Evolutionary conservation across 163 green algal genomes (phyloP), one percentile per base, ranked within the genome.

Genomic region (Picocystis sp.): DNA sequence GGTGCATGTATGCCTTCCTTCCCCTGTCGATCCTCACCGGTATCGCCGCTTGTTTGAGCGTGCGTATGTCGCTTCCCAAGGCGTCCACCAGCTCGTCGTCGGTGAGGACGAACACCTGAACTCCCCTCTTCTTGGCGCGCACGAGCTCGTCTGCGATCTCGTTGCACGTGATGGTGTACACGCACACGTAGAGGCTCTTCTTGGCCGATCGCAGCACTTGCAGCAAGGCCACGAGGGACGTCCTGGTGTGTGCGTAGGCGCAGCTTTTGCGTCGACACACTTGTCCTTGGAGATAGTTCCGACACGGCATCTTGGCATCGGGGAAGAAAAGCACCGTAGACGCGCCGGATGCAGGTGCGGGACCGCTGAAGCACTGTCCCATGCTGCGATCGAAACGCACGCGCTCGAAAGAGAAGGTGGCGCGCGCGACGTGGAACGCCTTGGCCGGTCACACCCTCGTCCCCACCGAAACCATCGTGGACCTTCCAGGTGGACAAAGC

Each of bases 41-140:
- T 11, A 72, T 49, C 10, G 47, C 50, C 9, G 33, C 33, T 11
- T 50, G 29, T 43, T 19, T 38, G 45, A 73, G 62, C 43, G 57
- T 61, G 33, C 41, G 24, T 12, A 73, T 63, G 48, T 78, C 67
- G 10, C 50, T 66, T 53, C 73, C 73, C 41, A 75, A 61, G 14
- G 54, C 52, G 2, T 41, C 22, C 15, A 61, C 53, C 63, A 78
- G 63, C 42, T 76, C 70, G 54, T 78, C 75, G 47, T 81, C 73
- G 15, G 66, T 70, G 35, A 81, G 76, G 25, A 81, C 54, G 19
- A 69, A 60, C 35, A 81, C 63, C 9, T 55, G 29, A 19, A 71
- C 63, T 49, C 70, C 60, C 38, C 72, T 52, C 41, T 62, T 51
- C 3, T 69, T 42, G 22, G 57, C 61, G 15, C 22, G 54, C 17